phyloP scores from a whole-genome alignment of 2,329 filamentous ascomycete genomes.

The Colletotrichum cordylinicola region DNA sequence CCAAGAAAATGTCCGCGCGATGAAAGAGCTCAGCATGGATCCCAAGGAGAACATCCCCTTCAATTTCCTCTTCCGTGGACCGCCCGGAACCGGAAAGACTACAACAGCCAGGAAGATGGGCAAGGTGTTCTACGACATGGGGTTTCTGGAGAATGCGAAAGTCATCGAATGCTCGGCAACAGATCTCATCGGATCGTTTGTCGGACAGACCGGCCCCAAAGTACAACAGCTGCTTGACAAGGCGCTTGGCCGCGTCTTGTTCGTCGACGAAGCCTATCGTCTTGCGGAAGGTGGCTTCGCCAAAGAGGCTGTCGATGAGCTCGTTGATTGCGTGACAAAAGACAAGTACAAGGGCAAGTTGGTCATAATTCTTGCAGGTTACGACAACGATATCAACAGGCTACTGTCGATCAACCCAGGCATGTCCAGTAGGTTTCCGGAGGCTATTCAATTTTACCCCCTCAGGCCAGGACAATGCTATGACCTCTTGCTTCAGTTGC shows the following conservation, averaged over 20 bases:
- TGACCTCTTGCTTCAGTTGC: slow-evolving; percentile 28
- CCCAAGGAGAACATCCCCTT: slow-evolving; percentile 66
- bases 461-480: slow-evolving; percentile 50
- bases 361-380: slow-evolving; percentile 73
- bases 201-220: slow-evolving; percentile 75
- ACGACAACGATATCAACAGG: slow-evolving; percentile 68
- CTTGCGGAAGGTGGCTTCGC: slow-evolving; percentile 63
- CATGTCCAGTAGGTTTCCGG: slow-evolving; percentile 69
- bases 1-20: slow-evolving; percentile 54
- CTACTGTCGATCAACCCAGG: slow-evolving; percentile 68
- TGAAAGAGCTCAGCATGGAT: slow-evolving; percentile 58
- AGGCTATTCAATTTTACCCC: slow-evolving; percentile 60
- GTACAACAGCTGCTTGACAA: slow-evolving; percentile 64
- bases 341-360: slow-evolving; percentile 63
- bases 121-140: slow-evolving; percentile 72
- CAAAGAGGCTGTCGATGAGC: slow-evolving; percentile 59
- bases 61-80: slow-evolving; percentile 72
- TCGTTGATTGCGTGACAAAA: slow-evolving; percentile 59
- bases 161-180: slow-evolving; percentile 72
- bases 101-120: slow-evolving; percentile 77
- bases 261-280: slow-evolving; percentile 77
- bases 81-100: slow-evolving; percentile 75
- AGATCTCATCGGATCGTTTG: slow-evolving; percentile 71
- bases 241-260: slow-evolving; percentile 69
- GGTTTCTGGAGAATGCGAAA: slow-evolving; percentile 64